These are phyloP conservation scores for Phytophthora sojae DNA, from an alignment of 352 stramenopile species.

Conservation along the genomic window DNA sequence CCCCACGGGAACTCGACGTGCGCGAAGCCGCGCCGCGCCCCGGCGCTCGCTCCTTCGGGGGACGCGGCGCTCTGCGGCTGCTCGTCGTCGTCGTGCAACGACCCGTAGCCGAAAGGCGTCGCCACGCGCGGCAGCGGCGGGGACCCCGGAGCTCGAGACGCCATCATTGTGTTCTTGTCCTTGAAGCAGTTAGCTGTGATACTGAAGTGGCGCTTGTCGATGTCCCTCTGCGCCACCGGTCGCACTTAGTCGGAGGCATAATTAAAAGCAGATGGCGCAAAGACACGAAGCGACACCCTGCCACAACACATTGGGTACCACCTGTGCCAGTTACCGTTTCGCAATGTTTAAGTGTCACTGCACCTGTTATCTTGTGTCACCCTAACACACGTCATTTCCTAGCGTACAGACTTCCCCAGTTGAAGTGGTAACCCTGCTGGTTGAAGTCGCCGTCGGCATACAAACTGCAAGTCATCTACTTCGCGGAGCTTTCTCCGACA, in stretches of 20 bases:
- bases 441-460: conserved; percentile 19
- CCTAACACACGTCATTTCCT: background rate
- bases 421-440: conserved; percentile 29
- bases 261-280: conserved; percentile 6
- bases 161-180: conserved; percentile 24
- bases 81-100: conserved; percentile 43
- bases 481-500: conserved; percentile 6
- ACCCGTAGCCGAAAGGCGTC: conserved; percentile 78
- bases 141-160: conserved; percentile 5
- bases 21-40: conserved; percentile 48
- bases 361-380: too few relatives aligned
- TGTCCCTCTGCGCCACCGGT: background rate
- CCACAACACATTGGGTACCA: conserved; percentile 9
- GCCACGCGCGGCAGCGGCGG: conserved; percentile 49
- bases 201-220: conserved; percentile 21
- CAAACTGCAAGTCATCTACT: conserved; percentile 22
- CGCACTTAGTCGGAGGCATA: conserved; percentile 24
- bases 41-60: conserved; percentile 10
- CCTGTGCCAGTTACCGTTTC: background rate
- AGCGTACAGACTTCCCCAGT: conserved; percentile 9
- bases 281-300: conserved; percentile 28
- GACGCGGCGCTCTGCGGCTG: conserved; percentile 14
- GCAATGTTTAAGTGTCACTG: too few relatives aligned
- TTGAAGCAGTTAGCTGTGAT: conserved; percentile 28
- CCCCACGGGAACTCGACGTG: conserved; percentile 82